Base-by-base conservation (phyloP, 352 stramenopile genomes). In the Blastocystis sp. region DNA sequence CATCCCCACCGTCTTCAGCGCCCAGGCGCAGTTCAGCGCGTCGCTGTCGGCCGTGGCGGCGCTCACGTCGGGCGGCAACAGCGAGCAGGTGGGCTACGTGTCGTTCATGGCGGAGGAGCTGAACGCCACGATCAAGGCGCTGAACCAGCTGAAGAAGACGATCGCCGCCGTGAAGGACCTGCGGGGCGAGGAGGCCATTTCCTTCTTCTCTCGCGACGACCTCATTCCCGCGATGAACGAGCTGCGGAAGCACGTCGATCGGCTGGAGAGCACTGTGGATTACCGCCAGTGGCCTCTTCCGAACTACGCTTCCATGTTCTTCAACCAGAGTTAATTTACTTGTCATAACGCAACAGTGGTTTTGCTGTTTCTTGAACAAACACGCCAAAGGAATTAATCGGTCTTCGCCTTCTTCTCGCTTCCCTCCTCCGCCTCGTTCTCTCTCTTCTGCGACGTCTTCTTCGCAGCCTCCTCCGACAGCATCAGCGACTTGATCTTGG, bases 231-330 rank as follows among this genome's bases (percentile, higher is more conserved):
- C 79, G 38, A 90, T 90, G 87, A 34, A 89, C 28, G 38, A 66
- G 34, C 45, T 90, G 24, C 64, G 89, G 19, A 48, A 87, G 21
- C 65, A 90, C 48, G 80, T 77, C 21, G 89, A 90, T 82, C 66
- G 74, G 40, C 38, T 89, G 24, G 89, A 90, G 61, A 24, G 60
- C n/a, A 71, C 90, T 6, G 65, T 90, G 57, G 61, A 76, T 24
- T 76, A 71, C 43, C 59, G 38, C 10, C 40, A 87, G 34, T 90
- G 89, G 89, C 89, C 89, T 4, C 74, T 89, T 38, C 89, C 89
- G 34, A 88, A 68, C n/a, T 90, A 90, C 77, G 54, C 89, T 42
- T 28, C 89, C 21, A 89, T 90, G 61, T 76, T 90, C 54, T 90
- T 90, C 45, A 66, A 90, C 3, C 77, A 87, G 43, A 77, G 62